Evolutionary conservation across 2,329 filamentous ascomycete species (phyloP), one percentile per base, ranked within the genome.

Genomic region (Colletotrichum sp.): DNA sequence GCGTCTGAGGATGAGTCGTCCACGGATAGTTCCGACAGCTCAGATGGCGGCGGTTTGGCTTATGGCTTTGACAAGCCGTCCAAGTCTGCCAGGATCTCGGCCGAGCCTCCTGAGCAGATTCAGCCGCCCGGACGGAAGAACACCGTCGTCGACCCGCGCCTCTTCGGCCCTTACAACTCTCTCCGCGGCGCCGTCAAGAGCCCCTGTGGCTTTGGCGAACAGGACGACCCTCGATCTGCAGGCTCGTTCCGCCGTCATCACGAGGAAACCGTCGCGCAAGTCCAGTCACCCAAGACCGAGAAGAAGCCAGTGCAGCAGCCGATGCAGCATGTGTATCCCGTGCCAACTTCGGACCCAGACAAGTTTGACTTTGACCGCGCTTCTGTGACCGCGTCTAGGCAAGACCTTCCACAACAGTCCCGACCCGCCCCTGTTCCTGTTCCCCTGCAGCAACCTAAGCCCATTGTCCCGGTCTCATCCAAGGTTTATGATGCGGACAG

Each of bases 381-480:
- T 26, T 90, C 91, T 48, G 81, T 87, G n/a, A 82, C 87, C 16
- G 87, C 87, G 18, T 83, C 83, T 64, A 83, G 82, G 48, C 83
- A 85, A 71, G 84, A 87, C 59, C 80, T 86, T 9, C 82, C 87
- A 4, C 82, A 85, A 26, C 85, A 83, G 21, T 82, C 84, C 18
- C 88, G 91, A 57, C 90, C 93, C 7, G 91, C 87, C 7, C 88
- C 91, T 0, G 89, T 95, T 36, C 88, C 91, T 0, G 89, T 95
- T 36, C 92, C 93, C 13, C 88, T 98, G n/a, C 94, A 97, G 82
- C 95, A 98, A 80, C 96, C 96, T 4, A 93, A 96, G 79, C 96
- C 96, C 3, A 90, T 95, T 74, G 88, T 90, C 4, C 95, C 94
- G 0, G 92, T 98, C 4, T 93, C 93, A 48, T 90, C 91, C 77